Base-by-base conservation (phyloP, 805 yeast genomes). In the Starmerella roubikii region DNA sequence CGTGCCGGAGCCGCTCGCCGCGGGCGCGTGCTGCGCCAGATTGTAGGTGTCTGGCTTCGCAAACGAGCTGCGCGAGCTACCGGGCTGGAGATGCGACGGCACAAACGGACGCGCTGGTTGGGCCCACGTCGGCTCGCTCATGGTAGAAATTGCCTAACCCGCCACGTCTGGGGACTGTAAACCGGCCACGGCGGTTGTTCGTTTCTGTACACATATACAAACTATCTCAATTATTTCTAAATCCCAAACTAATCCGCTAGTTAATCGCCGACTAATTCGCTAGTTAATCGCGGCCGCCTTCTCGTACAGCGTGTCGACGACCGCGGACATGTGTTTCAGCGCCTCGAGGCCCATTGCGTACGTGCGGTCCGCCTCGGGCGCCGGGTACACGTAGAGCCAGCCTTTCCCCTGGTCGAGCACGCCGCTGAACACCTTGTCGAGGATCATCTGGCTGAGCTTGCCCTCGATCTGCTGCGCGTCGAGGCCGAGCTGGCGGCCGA, bases 351-450 rank as follows among this genome's bases (percentile, higher is more conserved):
- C 79, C 39, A 88, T 76, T 47, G 79, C 91, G 55, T 88, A 91
- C 36, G 93, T 77, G 29, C 81, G 81, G 59, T 91, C 97, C 45
- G 76, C 74, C 54, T 73, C 75, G 30, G 94, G 94, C 56, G 85
- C 81, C 42, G 84, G 93, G 55, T 82, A 91, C 42, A 91, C 74
- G 49, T 84, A 77, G 52, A 91, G 69, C 94, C 96, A 91, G 8
- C 98, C 98, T 57, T 86, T 86, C 34, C 97, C 97, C 65, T 91
- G 99, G 60, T 91, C 98, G 50, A 91, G 68, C 27, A 91, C 97
- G 34, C 98, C 99, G 55, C 77, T 80, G 52, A 91, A 84, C n/a
- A 85, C 81, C 54, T 83, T 79, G 61, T 91, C 98, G 52, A 91
- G 69, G 51, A 91, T 88, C 97, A 91, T 88, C 61, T 88, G 96